These are phyloP conservation scores for Aspergillus indologenus DNA, from an alignment of 495 filamentous ascomycete genomes.

Conservation along the genomic window DNA sequence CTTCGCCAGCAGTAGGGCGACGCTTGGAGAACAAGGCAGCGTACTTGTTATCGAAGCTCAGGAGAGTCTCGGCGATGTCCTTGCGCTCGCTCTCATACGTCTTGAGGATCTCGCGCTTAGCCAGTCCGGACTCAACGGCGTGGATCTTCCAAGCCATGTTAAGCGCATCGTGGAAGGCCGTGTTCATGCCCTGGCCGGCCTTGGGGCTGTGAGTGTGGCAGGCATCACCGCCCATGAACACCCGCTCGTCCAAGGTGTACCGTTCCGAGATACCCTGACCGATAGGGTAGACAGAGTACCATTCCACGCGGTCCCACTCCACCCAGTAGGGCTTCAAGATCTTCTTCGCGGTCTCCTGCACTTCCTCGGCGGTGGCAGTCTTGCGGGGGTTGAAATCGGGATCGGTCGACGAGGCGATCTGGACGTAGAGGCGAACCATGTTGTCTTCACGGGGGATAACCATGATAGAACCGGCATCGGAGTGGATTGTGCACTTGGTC, in stretches of 20 bases:
- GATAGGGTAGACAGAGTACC: constrained; percentile 64
- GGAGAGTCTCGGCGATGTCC: constrained; percentile 64
- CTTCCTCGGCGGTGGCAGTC: constrained; percentile 54
- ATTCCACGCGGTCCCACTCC: constrained; percentile 53
- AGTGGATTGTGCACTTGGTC: constrained; percentile 88
- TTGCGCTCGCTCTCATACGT: constrained; percentile 73
- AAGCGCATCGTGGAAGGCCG: constrained; percentile 52
- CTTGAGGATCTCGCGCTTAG: constrained; percentile 57
- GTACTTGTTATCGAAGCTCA: constrained; percentile 70
- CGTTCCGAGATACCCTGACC: constrained; percentile 61
- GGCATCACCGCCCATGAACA: constrained; percentile 62
- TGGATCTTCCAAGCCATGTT: constrained; percentile 86
- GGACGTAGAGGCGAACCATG: constrained; percentile 73
- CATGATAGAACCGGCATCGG: constrained; percentile 67
- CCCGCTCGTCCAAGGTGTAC: constrained; percentile 54
- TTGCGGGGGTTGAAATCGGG: constrained; percentile 52
- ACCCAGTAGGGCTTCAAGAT: constrained; percentile 61
- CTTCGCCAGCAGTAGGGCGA: constrained; percentile 55
- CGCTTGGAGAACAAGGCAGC: constrained; percentile 61
- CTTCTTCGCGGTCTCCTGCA: constrained; percentile 58
- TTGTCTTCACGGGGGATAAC: constrained; percentile 78
- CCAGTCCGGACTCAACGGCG: constrained; percentile 58
- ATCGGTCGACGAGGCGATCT: constrained; percentile 64
- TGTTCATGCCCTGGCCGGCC: constrained; percentile 58
- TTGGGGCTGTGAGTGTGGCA: constrained; percentile 69